These are phyloP conservation scores for Diaporthe nobilis DNA, from an alignment of 2,329 filamentous ascomycete species.

Conservation along the genomic window DNA sequence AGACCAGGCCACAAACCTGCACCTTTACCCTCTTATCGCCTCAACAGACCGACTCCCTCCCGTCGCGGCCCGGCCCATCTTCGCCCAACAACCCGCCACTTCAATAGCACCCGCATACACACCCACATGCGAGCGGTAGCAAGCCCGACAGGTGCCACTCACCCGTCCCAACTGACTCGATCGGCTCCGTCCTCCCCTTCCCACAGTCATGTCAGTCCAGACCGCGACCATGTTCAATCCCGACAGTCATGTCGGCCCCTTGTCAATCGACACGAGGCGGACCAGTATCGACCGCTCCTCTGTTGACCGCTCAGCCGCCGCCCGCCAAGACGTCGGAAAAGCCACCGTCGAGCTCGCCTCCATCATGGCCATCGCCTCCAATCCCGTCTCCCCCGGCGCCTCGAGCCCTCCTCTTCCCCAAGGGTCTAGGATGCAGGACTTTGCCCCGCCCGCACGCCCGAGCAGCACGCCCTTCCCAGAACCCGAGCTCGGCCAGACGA, in stretches of 20 bases:
- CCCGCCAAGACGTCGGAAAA: constrained; percentile 54
- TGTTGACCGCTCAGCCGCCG: constrained; percentile 45
- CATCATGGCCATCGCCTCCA: constrained; percentile 64
- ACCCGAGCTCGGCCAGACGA: constrained; percentile 63
- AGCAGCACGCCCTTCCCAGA: constrained; percentile 74
- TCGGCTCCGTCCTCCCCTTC: constrained; percentile 22
- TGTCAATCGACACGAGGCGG: constrained; percentile 49
- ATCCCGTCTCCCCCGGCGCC: constrained; percentile 68
- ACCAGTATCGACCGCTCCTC: constrained; percentile 44
- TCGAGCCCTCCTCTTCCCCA: constrained; percentile 66
- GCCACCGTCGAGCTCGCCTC: constrained; percentile 60
- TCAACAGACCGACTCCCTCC: neutral
- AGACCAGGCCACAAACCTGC: neutral
- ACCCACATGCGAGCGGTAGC: constrained; percentile 22
- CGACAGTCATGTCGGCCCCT: constrained; percentile 44
- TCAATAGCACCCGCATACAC: neutral
- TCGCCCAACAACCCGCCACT: neutral
- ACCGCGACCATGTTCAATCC: constrained; percentile 44
- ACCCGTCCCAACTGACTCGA: constrained; percentile 37
- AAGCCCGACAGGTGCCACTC: constrained; percentile 34
- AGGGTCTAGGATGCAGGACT: constrained; percentile 59
- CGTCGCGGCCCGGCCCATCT: neutral
- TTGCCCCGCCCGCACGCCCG: constrained; percentile 66
- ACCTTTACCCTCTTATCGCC: neutral
- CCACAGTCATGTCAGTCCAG: constrained; percentile 45